A percentile compares a stretch with the other conserved stretches of the same genome.
These are phyloP conservation scores for Tricholoma terreum DNA, from an alignment of 768 basidiomycete genomes.

Conservation along the genomic window DNA sequence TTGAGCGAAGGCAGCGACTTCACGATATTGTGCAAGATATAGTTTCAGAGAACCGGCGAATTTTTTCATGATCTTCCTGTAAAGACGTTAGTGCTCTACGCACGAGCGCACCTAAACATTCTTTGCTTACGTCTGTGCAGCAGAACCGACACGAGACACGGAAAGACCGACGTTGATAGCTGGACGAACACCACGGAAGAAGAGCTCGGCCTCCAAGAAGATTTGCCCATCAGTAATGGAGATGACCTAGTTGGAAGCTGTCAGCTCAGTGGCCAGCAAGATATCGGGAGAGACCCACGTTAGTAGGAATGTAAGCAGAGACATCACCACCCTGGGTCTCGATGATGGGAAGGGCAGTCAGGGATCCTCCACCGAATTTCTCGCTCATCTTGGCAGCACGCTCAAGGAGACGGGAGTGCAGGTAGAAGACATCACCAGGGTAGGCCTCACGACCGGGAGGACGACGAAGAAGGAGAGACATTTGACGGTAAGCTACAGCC, in stretches of 20 bases:
- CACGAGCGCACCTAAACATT: not conserved
- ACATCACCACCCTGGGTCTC: constrained; percentile 99
- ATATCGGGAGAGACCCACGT: constrained; percentile 45
- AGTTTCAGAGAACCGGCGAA: constrained; percentile 99
- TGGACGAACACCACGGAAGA: constrained; percentile 99
- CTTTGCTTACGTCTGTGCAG: constrained; percentile 90
- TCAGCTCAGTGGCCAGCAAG: constrained; percentile 5
- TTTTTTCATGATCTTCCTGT: constrained; percentile 99
- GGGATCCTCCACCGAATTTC: constrained; percentile 96
- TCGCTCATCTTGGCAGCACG: constrained; percentile 99
- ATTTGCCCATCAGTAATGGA: constrained; percentile 99
- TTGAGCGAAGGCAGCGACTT: constrained; percentile 98
- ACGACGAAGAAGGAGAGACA: constrained; percentile 99
- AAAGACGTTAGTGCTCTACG: not conserved
- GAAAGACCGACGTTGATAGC: constrained; percentile 99
- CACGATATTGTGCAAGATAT: constrained; percentile 99
- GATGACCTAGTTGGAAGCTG: constrained; percentile 67
- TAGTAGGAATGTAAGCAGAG: constrained; percentile 97
- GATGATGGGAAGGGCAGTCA: constrained; percentile 98
- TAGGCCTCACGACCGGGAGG: constrained; percentile 99
- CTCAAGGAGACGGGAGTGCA: constrained; percentile 99
- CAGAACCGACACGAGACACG: constrained; percentile 99
- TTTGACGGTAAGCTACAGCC: constrained; percentile 99
- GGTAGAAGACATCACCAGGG: constrained; percentile 99
- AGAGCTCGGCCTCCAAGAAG: constrained; percentile 99